These are phyloP conservation scores for Diaporthe aspalathi DNA, from an alignment of 2,329 filamentous ascomycete genomes.

Conservation along the genomic window DNA sequence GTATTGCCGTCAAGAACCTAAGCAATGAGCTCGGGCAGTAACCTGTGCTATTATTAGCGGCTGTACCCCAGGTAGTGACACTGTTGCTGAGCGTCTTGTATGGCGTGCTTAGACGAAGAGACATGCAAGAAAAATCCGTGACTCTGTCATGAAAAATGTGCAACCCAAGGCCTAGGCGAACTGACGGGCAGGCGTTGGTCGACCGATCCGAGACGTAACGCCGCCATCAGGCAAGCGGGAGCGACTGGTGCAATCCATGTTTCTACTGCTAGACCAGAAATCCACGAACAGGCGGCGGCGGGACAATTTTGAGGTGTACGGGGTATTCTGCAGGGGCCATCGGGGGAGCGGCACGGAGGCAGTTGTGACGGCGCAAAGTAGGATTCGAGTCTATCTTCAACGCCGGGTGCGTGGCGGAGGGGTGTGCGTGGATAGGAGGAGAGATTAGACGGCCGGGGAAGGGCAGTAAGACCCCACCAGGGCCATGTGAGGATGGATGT, in stretches of 20 bases:
- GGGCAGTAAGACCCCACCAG: conserved; percentile 2
- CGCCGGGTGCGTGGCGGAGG: not conserved
- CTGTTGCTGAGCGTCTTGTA: not conserved
- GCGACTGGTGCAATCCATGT: no score
- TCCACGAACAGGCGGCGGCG: not conserved
- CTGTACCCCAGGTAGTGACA: not conserved
- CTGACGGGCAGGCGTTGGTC: not conserved
- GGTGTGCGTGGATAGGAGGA: not conserved
- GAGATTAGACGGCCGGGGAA: not conserved
- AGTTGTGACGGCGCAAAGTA: not conserved
- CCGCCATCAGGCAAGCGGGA: not conserved
- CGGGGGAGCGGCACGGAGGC: no score
- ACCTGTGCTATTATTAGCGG: not conserved
- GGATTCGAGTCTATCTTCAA: not conserved
- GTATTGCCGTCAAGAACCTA: not conserved
- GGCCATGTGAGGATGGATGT: not conserved
- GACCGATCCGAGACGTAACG: not conserved
- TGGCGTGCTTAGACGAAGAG: not conserved
- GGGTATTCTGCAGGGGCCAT: no score
- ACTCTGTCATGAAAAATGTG: not conserved
- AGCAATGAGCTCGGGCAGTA: not conserved
- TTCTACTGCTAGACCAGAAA: not conserved
- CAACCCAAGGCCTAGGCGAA: not conserved
- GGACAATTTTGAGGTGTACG: no score
- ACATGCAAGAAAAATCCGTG: not conserved